Conservation (phyloP, 495 filamentous ascomycete species). For the Aspergillus hancockii region DNA sequence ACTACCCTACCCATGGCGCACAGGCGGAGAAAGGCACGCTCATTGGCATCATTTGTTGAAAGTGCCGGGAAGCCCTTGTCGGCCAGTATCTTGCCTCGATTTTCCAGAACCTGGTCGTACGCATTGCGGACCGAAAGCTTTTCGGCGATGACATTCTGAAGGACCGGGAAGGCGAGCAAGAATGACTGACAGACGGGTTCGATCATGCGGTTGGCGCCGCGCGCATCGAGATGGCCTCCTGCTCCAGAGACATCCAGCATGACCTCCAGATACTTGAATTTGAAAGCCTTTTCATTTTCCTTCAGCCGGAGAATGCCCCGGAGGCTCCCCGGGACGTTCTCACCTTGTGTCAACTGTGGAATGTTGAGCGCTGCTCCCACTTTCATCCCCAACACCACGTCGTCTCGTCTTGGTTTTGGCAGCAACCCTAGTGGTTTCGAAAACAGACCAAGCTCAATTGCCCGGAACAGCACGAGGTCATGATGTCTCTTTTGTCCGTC, state of each 20-base stretch:
- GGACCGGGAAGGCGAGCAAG: neutral
- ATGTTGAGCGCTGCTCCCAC: conserved; percentile 45
- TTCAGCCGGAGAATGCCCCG: neutral
- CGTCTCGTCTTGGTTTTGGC: neutral
- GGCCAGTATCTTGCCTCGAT: conserved; percentile 8
- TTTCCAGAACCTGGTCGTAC: conserved; percentile 11
- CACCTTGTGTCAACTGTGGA: conserved; percentile 35
- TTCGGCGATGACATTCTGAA: neutral
- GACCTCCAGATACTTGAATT: conserved; percentile 9
- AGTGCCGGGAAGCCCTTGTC: conserved; percentile 12
- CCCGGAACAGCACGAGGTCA: neutral
- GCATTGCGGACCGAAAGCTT: neutral
- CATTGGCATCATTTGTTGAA: neutral
- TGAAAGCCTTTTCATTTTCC: neutral
- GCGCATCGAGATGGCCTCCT: conserved; percentile 3
- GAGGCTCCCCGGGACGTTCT: conserved; percentile 31
- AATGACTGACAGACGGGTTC: conserved; percentile 7
- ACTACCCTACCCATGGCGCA: conserved; percentile 25
- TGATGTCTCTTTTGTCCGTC: neutral
- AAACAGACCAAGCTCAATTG: neutral
- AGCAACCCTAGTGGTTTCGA: neutral
- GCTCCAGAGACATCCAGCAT: conserved; percentile 8
- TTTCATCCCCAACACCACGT: conserved; percentile 37
- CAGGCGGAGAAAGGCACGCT: conserved; percentile 26
- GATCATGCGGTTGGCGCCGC: conserved; percentile 9